These are phyloP conservation scores for Exophiala sp. DNA, from an alignment of 2,329 filamentous ascomycete species.

Conservation along the genomic window DNA sequence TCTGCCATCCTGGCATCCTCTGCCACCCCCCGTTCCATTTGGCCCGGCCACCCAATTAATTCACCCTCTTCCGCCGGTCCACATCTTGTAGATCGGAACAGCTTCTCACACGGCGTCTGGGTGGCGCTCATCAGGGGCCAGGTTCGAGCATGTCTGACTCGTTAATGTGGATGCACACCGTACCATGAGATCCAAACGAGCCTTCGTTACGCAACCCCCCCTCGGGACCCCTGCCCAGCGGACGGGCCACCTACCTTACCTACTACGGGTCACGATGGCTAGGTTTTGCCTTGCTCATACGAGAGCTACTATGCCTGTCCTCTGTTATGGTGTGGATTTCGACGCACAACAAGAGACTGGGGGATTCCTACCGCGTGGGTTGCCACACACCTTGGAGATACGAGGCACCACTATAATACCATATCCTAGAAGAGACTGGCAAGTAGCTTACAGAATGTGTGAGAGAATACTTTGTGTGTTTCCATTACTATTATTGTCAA, in stretches of 20 bases:
- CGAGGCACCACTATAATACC: background rate
- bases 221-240: background rate
- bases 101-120: constrained; percentile 3
- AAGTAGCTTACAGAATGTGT: too few species aligned
- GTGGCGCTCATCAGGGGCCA: background rate
- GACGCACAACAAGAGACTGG: background rate
- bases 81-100: constrained; percentile 19
- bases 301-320: constrained; percentile 1
- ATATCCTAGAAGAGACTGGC: too few species aligned
- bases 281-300: background rate
- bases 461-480: too few species aligned
- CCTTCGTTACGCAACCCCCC: constrained; percentile 8
- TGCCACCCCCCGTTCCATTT: background rate
- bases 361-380: background rate
- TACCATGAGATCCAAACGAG: constrained; percentile 5
- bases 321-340: constrained; percentile 12
- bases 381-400: background rate
- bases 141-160: background rate
- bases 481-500: too few species aligned
- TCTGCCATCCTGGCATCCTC: background rate
- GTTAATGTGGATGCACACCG: background rate
- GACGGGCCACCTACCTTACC: background rate
- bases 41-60: constrained; percentile 1
- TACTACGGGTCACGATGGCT: background rate
- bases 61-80: constrained; percentile 2